Base-by-base conservation (phyloP, 1,139 yeast species). In the Nakaseomyces kungkrabaensis region DNA sequence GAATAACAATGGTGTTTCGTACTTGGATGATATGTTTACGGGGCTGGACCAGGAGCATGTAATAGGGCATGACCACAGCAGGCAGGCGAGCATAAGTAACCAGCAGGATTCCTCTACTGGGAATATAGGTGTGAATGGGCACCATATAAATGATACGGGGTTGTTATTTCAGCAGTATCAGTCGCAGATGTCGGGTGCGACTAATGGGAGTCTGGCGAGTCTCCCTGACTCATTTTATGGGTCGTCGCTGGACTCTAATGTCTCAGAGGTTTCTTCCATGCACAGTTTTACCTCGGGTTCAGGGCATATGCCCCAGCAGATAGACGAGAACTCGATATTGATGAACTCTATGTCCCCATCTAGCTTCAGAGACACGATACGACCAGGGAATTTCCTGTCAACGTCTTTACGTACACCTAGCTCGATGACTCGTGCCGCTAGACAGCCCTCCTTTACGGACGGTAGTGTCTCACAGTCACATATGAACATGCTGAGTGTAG, bases 331-430 rank as follows among this genome's bases (percentile, higher is more conserved):
- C 34, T 41, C 44, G 33, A 41, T 41, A n/a, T 34, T 41, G 11
- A 17, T 41, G 44, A 41, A 41, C 34, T 8, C 13, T n/a, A 41
- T 41, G 44, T 41, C 44, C 6, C 44, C 44, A 5, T 41, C 44
- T n/a, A 29, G 44, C 13, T 41, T 41, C 25, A 27, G 44, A 9
- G 44, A 41, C 34, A 41, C 34, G 11, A 46, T 59, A 32, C 56
- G 67, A 48, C 56, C 59, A 13, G 59, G 61, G 10, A 59, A 56
- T 25, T 62, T 61, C 42, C 44, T 62, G 13, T 59, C 67, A 6
- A 54, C 60, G 6, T 63, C 68, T 1, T 48, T 62, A 38, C 56
- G 67, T 42, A 58, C 56, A 45, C 52, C 44, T 8, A 41, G 44
- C 13, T 41, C 44, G 22, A 41, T 41, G 34, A 27, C 42, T 11